Evolutionary conservation across 2,329 filamentous ascomycete genomes (phyloP), one percentile per base, ranked within the genome.

Genomic region (Elsinoe necatrix): DNA sequence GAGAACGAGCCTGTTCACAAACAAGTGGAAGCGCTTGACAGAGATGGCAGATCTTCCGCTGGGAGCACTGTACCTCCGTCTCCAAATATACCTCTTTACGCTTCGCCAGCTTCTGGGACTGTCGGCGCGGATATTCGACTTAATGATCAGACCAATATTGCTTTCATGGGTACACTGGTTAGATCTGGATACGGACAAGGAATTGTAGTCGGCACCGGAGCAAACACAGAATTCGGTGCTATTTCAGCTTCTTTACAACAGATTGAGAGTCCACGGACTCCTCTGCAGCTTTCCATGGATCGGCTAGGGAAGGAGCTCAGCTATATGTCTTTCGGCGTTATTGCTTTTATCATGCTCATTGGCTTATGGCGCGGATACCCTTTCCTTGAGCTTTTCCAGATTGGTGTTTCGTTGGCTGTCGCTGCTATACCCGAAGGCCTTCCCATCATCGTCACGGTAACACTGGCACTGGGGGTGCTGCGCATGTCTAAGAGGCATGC

Each of bases 401-500:
- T 97, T 63, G 95, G 91, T 14, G 93, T 98, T 43, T 97, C 93
- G 8, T 80, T 98, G 37, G 93, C 93, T 23, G 93, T 98, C 8
- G 93, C 93, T 41, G 92, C 92, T 14, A 97, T 97, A 64, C 92
- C 92, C 0, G 92, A 97, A 75, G 93, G 93, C 18, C 77, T 98
- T 4, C 93, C 93, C 0, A 98, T 98, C 67, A 98, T 98, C 65
- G 95, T 98, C 27, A 98, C 93, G 0, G 93, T 98, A 31, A 98
- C 93, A 0, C 78, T 98, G 56, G 93, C 93, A 37, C 79, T 98
- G 12, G 95, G 93, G 12, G 95, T 98, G 7, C 82, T 98, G 66
- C 85, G 93, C 58, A 98, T 98, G 93, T 95, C 93, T 59, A 89
- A 85, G 67, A 84, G 92, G 64, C 89, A 95, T 68, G 93, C 93